phyloP scores from a whole-genome alignment of 2,329 filamentous ascomycete genomes.

The Magnaporthiopsis poae region DNA sequence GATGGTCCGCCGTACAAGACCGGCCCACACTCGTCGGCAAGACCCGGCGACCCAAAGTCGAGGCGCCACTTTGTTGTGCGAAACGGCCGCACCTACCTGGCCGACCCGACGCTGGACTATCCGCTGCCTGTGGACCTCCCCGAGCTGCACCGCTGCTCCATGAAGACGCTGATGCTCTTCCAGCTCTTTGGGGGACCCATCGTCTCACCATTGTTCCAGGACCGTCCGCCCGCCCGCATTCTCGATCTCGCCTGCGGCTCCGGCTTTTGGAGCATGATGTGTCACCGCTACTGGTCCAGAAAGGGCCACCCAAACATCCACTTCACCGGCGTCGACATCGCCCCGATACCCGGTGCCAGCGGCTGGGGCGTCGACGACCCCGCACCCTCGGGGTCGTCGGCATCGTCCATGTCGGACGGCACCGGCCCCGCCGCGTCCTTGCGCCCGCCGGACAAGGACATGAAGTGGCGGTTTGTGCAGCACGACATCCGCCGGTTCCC shows the following conservation, averaged over 20 bases:
- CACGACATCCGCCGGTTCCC: constrained; percentile 70
- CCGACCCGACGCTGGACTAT: constrained; percentile 62
- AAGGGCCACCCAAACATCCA: constrained; percentile 59
- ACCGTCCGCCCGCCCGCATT: constrained; percentile 63
- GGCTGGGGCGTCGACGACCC: constrained; percentile 4
- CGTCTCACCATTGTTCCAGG: constrained; percentile 57
- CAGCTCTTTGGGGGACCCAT: constrained; percentile 73
- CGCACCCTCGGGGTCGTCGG: background rate
- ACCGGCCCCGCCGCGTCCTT: constrained; percentile 9
- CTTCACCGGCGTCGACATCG: constrained; percentile 76
- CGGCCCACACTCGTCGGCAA: constrained; percentile 20
- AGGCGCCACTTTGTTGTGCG: constrained; percentile 55
- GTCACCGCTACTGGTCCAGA: constrained; percentile 63
- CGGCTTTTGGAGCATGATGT: constrained; percentile 82
- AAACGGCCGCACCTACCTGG: constrained; percentile 74
- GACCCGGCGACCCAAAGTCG: constrained; percentile 16
- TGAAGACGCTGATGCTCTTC: constrained; percentile 72
- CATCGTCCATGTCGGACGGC: constrained; percentile 7
- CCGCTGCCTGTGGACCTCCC: constrained; percentile 80
- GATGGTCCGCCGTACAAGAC: constrained; percentile 22
- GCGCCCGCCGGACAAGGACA: constrained; percentile 51
- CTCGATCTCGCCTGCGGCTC: constrained; percentile 82
- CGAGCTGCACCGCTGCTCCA: constrained; percentile 77
- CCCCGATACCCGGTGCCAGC: constrained; percentile 35
- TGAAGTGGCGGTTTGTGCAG: constrained; percentile 81